Percentiles rank a stretch among this genome's conserved stretches.
phyloP scores from a whole-genome alignment of 148 eudicot genomes.

The Limonium bicolor region DNA sequence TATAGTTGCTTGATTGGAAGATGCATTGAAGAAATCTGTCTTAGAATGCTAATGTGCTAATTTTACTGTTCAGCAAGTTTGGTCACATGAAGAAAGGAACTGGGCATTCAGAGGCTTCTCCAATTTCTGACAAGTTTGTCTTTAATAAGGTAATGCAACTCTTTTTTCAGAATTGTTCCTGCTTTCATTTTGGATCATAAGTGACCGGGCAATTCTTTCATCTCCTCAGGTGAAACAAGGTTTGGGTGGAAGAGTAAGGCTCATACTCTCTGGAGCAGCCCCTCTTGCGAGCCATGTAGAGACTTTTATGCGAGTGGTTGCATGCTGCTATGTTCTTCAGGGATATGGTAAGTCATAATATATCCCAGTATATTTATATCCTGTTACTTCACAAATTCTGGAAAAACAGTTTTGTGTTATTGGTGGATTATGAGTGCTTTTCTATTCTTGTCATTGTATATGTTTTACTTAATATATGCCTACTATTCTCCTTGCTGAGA shows the following conservation, averaged over 20 bases:
- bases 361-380: background rate
- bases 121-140: conserved; percentile 63
- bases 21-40: too few relatives aligned
- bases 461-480: too few relatives aligned
- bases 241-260: conserved; percentile 73
- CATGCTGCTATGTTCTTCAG: conserved; percentile 87
- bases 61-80: conserved; percentile 52
- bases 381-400: too few relatives aligned
- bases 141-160: conserved; percentile 56
- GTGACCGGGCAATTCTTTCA: background rate
- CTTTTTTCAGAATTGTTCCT: background rate
- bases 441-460: too few relatives aligned
- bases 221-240: conserved; percentile 65
- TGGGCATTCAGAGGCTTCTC: conserved; percentile 66
- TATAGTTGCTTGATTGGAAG: too few relatives aligned
- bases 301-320: conserved; percentile 71
- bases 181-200: background rate
- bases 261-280: conserved; percentile 95
- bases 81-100: conserved; percentile 57
- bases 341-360: conserved; percentile 60
- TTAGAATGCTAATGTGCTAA: too few relatives aligned
- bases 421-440: too few relatives aligned
- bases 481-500: too few relatives aligned
- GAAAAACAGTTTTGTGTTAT: too few relatives aligned
- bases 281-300: conserved; percentile 94